Percentiles rank a stretch among this genome's conserved stretches.
These are phyloP conservation scores for Leccinum rimulosum DNA, from an alignment of 768 basidiomycete species.

Conservation along the genomic window DNA sequence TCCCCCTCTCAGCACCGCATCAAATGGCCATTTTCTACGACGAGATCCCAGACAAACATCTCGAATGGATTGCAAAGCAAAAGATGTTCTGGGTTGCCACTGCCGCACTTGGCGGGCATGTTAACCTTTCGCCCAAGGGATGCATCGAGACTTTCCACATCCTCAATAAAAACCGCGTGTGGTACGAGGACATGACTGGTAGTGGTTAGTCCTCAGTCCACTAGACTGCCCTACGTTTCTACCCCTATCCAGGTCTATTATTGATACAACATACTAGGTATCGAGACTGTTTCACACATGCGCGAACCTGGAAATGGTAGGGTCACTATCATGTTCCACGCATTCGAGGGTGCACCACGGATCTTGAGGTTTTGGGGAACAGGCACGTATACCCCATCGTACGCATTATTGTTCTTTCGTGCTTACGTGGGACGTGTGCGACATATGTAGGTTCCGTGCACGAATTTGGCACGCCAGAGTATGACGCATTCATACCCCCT, in stretches of 20 bases:
- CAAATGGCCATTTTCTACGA: conserved; percentile 59
- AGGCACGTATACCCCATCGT: conserved; percentile 34
- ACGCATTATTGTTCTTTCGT: neutral
- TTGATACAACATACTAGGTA: conserved; percentile 32
- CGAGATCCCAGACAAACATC: conserved; percentile 50
- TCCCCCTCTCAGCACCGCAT: neutral
- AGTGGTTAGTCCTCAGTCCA: conserved; percentile 45
- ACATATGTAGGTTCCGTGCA: conserved; percentile 47
- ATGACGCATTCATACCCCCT: conserved; percentile 48
- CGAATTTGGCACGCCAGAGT: conserved; percentile 64
- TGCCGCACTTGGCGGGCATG: conserved; percentile 61
- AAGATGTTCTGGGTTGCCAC: conserved; percentile 73
- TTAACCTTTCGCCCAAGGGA: conserved; percentile 71
- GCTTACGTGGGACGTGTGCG: neutral
- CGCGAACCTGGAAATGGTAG: conserved; percentile 55
- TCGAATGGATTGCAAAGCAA: conserved; percentile 59
- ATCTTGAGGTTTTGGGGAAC: conserved; percentile 60
- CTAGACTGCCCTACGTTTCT: neutral
- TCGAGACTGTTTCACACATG: conserved; percentile 59
- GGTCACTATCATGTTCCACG: conserved; percentile 59
- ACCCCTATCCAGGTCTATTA: neutral
- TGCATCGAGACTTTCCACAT: conserved; percentile 60
- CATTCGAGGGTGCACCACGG: conserved; percentile 57
- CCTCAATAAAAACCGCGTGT: conserved; percentile 49
- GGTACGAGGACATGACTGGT: conserved; percentile 76